These are phyloP conservation scores for Phytophthora cactorum DNA, from an alignment of 352 stramenopile genomes.

Conservation along the genomic window DNA sequence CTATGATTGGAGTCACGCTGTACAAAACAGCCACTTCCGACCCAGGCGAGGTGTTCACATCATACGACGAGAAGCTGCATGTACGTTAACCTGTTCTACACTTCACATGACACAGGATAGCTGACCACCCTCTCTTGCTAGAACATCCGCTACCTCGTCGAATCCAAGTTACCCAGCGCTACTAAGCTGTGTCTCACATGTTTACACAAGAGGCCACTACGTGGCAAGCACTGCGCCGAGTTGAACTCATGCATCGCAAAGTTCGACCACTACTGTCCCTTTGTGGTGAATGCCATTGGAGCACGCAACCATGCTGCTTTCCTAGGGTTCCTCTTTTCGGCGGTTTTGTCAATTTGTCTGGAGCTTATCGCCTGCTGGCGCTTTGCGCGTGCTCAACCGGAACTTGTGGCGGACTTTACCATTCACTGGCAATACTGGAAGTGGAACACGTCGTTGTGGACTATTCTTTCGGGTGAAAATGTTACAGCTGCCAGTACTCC, in stretches of 20 bases:
- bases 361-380: slow-evolving; percentile 56
- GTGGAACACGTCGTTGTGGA: slow-evolving; percentile 35
- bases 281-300: slow-evolving; percentile 94
- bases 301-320: slow-evolving; percentile 95
- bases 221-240: slow-evolving; percentile 82
- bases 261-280: slow-evolving; percentile 89
- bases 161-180: slow-evolving; percentile 72
- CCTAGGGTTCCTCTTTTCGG: slow-evolving; percentile 90
- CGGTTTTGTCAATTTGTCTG: slow-evolving; percentile 61
- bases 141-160: slow-evolving; percentile 75
- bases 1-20: slow-evolving; percentile 54
- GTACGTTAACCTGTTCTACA: slow-evolving; percentile 34
- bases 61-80: slow-evolving; percentile 70
- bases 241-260: slow-evolving; percentile 80
- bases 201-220: slow-evolving; percentile 75
- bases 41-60: slow-evolving; percentile 68
- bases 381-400: slow-evolving; percentile 41
- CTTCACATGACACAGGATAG: neutral
- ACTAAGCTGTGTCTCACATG: slow-evolving; percentile 86
- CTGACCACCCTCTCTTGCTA: slow-evolving; percentile 15
- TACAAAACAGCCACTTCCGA: slow-evolving; percentile 64
- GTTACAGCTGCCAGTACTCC: neutral
- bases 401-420: slow-evolving; percentile 36
- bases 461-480: slow-evolving; percentile 7
- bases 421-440: slow-evolving; percentile 42